Evolutionary conservation across 805 yeast species (phyloP).

Genomic region (Candida odintsovae): DNA sequence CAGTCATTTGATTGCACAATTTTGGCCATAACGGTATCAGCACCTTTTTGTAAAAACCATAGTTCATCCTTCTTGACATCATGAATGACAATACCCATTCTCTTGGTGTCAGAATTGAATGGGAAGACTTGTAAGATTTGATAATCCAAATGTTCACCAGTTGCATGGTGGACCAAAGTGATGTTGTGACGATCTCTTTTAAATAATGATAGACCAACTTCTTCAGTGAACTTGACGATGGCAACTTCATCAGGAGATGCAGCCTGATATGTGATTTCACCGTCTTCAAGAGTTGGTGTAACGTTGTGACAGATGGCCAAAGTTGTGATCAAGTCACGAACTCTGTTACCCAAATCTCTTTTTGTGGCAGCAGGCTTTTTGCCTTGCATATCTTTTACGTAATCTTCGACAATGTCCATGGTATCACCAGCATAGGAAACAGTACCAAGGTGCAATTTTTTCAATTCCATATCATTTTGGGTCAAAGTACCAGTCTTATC

Average conservation of each 20-base stretch:
- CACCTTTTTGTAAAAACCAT: constrained; percentile 92
- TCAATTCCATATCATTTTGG: constrained; percentile 96
- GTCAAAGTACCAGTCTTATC: constrained; percentile 98
- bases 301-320: constrained; percentile 96
- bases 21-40: constrained; percentile 86
- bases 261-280: constrained; percentile 80
- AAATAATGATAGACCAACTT: constrained; percentile 74
- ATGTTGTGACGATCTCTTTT: constrained; percentile 79
- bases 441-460: constrained; percentile 86
- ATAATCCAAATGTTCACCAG: constrained; percentile 47
- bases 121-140: constrained; percentile 85
- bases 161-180: constrained; percentile 55
- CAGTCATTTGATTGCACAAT: constrained; percentile 88
- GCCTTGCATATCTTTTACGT: constrained; percentile 34
- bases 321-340: constrained; percentile 74
- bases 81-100: constrained; percentile 88
- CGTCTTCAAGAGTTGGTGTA: constrained; percentile 85
- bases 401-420: constrained; percentile 79
- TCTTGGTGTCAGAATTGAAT: constrained; percentile 88
- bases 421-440: constrained; percentile 91
- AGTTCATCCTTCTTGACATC: constrained; percentile 60
- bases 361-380: constrained; percentile 30
- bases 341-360: constrained; percentile 69
- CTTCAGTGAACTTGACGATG: constrained; percentile 85
- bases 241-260: constrained; percentile 99